Conservation (phyloP, 1,284 basidiomycete species). For the Ceratobasidium sp. region DNA sequence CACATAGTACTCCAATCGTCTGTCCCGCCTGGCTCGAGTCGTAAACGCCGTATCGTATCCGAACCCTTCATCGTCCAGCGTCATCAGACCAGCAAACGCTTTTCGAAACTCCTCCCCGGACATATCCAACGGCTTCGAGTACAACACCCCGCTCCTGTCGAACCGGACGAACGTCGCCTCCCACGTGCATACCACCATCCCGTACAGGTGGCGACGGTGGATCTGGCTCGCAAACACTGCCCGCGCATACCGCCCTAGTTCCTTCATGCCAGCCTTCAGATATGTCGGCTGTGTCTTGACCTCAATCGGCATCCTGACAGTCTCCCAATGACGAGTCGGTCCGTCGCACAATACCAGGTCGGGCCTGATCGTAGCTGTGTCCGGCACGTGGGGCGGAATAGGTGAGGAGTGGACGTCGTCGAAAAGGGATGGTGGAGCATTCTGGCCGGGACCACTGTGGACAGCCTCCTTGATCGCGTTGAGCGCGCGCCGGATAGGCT, state of each 20-base stretch:
- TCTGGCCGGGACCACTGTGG: neutral
- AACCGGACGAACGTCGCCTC: conserved; percentile 22
- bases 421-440: neutral
- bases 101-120: neutral
- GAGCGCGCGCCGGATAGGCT: no score
- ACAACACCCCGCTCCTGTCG: conserved; percentile 4
- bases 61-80: neutral
- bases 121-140: conserved; percentile 5
- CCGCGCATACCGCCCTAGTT: conserved; percentile 19
- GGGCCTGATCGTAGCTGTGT: conserved; percentile 2
- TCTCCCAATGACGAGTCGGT: no score
- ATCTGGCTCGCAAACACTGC: conserved; percentile 16
- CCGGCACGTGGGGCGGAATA: neutral
- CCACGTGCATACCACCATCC: neutral
- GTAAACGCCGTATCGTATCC: conserved; percentile 18
- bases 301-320: conserved; percentile 8
- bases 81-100: conserved; percentile 9
- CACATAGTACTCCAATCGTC: conserved; percentile 5
- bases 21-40: neutral
- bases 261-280: neutral
- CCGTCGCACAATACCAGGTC: conserved; percentile 20
- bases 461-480: neutral
- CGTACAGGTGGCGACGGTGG: conserved; percentile 25
- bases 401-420: neutral
- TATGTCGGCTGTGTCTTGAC: neutral